phyloP scores from a whole-genome alignment of 2,329 filamentous ascomycete species.

The Ceratocystis harringtonii region DNA sequence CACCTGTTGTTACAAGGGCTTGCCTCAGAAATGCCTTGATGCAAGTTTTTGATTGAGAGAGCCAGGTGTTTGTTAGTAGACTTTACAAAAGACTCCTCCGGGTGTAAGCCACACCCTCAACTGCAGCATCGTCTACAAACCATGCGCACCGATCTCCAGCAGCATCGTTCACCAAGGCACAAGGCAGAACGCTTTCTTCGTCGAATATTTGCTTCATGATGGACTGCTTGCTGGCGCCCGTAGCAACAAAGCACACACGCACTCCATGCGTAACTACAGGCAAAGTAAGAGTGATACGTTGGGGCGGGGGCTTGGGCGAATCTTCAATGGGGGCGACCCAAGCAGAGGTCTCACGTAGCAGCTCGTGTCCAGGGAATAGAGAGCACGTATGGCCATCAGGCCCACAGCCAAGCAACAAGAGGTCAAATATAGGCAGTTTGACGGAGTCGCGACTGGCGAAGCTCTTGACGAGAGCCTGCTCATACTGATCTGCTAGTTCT shows the following conservation, averaged over 20 bases:
- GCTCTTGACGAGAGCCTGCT: conserved; percentile 66
- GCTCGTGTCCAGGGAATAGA: conserved; percentile 76
- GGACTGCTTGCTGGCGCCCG: conserved; percentile 76
- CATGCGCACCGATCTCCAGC: conserved; percentile 79
- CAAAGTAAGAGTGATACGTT: conserved; percentile 80
- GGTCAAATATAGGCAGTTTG: conserved; percentile 85
- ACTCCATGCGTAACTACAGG: conserved; percentile 79
- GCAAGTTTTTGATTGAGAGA: neutral
- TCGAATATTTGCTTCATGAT: conserved; percentile 90
- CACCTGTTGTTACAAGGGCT: neutral
- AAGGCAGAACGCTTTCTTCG: conserved; percentile 65
- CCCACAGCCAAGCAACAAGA: conserved; percentile 82
- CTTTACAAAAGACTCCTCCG: conserved; percentile 47
- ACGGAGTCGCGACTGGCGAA: conserved; percentile 92
- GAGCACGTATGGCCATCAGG: conserved; percentile 97
- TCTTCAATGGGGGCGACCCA: conserved; percentile 90
- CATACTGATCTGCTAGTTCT: conserved; percentile 87
- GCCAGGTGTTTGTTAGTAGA: neutral
- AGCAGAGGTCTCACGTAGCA: conserved; percentile 71
- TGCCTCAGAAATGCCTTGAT: neutral
- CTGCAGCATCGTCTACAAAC: conserved; percentile 80
- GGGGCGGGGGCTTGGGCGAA: conserved; percentile 85
- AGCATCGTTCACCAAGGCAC: conserved; percentile 71
- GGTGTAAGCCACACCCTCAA: conserved; percentile 73
- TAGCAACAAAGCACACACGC: conserved; percentile 82